phyloP scores from a whole-genome alignment of 2,329 filamentous ascomycete species.

The Colletotrichum sp. region DNA sequence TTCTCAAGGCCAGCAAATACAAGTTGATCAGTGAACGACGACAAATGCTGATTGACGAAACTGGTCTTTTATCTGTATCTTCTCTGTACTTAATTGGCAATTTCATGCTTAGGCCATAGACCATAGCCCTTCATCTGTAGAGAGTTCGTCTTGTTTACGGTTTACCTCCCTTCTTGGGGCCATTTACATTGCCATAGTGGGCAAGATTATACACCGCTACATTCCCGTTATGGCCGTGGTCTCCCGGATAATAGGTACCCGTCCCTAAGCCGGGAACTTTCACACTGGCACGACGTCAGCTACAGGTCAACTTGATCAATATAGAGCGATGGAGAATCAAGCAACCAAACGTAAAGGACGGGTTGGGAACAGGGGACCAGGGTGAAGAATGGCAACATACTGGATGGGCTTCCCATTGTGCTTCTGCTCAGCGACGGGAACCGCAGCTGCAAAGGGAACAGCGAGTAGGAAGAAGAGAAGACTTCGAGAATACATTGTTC shows the following conservation, averaged over 20 bases:
- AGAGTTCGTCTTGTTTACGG: background rate
- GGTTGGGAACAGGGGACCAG: background rate
- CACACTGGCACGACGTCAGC: background rate
- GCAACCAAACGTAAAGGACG: background rate
- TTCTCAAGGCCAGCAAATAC: background rate
- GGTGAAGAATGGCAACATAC: background rate
- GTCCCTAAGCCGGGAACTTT: background rate
- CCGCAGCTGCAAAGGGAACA: background rate
- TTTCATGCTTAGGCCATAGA: background rate
- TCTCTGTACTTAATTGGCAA: background rate
- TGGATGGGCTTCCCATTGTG: background rate
- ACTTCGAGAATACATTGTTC: background rate
- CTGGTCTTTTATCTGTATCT: background rate
- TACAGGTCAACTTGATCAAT: background rate
- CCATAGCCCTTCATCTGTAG: background rate
- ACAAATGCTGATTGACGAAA: background rate
- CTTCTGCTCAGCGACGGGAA: background rate
- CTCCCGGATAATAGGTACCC: background rate
- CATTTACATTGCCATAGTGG: background rate
- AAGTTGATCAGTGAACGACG: background rate
- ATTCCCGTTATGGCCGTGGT: background rate
- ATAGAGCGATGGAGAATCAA: no score
- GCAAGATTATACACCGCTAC: background rate
- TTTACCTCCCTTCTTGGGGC: background rate
- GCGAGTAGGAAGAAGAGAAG: background rate